Evolutionary conservation across 352 stramenopile species (phyloP).

Genomic region (Blastocystis sp.): DNA sequence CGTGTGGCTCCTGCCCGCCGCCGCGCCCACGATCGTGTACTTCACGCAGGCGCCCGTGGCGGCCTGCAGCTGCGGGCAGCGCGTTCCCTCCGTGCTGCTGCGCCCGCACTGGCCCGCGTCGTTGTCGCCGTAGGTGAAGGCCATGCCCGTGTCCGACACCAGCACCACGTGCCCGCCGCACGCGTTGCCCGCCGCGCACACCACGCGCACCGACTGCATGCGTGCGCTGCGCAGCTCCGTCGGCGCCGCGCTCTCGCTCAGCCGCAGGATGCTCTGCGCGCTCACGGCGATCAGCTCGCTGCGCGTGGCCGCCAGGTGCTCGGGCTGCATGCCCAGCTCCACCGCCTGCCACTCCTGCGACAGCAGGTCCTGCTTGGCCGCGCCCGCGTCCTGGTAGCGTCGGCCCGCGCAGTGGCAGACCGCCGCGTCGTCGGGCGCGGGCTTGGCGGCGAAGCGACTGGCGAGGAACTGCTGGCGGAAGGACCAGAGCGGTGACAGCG

Average conservation of each 20-base stretch:
- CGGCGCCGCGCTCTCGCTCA: not conserved
- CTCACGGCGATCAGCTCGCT: not conserved
- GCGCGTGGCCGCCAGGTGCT: not conserved
- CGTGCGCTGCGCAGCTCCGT: not conserved
- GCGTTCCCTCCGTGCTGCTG: too few relatives aligned
- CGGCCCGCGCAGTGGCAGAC: not conserved
- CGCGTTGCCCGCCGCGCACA: not conserved
- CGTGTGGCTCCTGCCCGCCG: slow-evolving; percentile 11
- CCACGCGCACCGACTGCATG: not conserved
- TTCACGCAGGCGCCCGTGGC: not conserved
- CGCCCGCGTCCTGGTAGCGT: not conserved
- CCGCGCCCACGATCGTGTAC: not conserved
- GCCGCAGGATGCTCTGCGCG: not conserved
- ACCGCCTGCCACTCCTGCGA: not conserved
- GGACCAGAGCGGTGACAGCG: slow-evolving; percentile 29
- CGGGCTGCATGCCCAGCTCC: not conserved
- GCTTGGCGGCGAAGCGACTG: not conserved
- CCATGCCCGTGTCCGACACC: not conserved
- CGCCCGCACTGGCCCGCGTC: slow-evolving; percentile 25
- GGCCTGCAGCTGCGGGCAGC: not conserved
- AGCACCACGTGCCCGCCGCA: slow-evolving; percentile 5
- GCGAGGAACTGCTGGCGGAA: slow-evolving; percentile 23
- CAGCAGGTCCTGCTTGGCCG: not conserved
- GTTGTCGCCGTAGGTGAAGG: slow-evolving; percentile 18
- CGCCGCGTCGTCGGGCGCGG: not conserved